Evolutionary conservation across 1,284 basidiomycete species (phyloP), one percentile per base, ranked within the genome.

Genomic region (Peniophora sp.): DNA sequence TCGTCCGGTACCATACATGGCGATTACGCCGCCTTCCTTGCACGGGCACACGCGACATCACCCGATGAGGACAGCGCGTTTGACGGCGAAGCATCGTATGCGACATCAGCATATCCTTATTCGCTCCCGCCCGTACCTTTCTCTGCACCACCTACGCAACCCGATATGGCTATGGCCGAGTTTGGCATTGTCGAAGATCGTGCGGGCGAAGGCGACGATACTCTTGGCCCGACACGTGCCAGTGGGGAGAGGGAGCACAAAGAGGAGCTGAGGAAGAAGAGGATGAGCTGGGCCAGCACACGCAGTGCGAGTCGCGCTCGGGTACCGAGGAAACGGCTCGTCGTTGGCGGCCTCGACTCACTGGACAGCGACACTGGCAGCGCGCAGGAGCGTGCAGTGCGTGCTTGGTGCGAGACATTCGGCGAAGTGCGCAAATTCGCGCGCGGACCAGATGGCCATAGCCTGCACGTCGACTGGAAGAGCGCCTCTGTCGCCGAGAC

Each of bases 321-420:
- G n/a, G 20, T 22, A n/a, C 16, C 20, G 6, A 5, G 39, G 8
- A 32, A 32, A 32, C 16, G 50, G 6, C 50, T 56, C 17, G 14
- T 56, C 22, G 55, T 56, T 27, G 55, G 38, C 22, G 55, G 55
- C 1, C 51, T 56, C 20, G 54, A 52, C 2, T 8, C 16, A 8
- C n/a, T 41, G 8, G 39, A 41, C 39, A n/a, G n/a, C 39, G 39
- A 41, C n/a, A 8, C 5, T 16, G 20, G 16, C n/a, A 41, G n/a
- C 39, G 39, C 16, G 6, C 39, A 41, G 16, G 55, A 56, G 41
- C 45, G 47, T 20, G 55, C 55, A 10, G 55, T 56, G 20, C 49
- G 53, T 24, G 45, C 46, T 19, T 56, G 55, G 55, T 56, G 55
- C 35, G 54, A 55, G 54, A 48, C 48, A 22, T 56, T 56, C 45